Evolutionary conservation across 1,284 basidiomycete species (phyloP).

Genomic region (Puccinia triticina): DNA sequence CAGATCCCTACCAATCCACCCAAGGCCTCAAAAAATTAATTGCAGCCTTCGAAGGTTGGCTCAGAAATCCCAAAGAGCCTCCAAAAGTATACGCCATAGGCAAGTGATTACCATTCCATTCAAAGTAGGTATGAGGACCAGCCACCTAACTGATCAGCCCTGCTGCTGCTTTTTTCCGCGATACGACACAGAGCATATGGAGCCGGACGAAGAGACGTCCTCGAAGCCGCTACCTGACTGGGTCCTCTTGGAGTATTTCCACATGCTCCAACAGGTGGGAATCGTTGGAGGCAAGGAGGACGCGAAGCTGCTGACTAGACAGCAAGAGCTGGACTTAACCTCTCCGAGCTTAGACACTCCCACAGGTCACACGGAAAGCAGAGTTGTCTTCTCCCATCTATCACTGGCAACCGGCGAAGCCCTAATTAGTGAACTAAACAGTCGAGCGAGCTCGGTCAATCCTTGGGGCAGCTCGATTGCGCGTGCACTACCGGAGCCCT

Average conservation of each 20-base stretch:
- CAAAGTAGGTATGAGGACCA: no score
- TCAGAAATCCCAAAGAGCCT: slow-evolving; percentile 25
- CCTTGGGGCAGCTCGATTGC: not conserved
- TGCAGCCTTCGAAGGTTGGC: slow-evolving; percentile 59
- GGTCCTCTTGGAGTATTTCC: slow-evolving; percentile 65
- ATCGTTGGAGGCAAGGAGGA: slow-evolving; percentile 34
- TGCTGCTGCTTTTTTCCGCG: not conserved
- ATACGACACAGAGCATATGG: slow-evolving; percentile 80
- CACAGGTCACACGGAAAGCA: not conserved
- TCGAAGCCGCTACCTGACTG: slow-evolving; percentile 73
- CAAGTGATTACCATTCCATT: slow-evolving; percentile 4
- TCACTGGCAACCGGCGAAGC: not conserved
- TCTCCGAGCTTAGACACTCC: not conserved
- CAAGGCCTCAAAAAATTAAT: slow-evolving; percentile 59
- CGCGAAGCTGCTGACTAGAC: not conserved
- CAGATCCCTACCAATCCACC: slow-evolving; percentile 69
- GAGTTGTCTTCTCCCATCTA: slow-evolving; percentile 14
- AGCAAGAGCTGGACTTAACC: not conserved
- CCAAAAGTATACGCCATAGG: slow-evolving; percentile 33
- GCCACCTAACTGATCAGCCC: not conserved
- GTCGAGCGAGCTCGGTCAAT: not conserved
- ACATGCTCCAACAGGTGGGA: slow-evolving; percentile 53
- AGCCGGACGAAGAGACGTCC: slow-evolving; percentile 76
- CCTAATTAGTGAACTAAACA: slow-evolving; percentile 1
- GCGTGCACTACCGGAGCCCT: not conserved